phyloP scores from a whole-genome alignment of 805 yeast species.

The Wickerhamomyces pijperi region DNA sequence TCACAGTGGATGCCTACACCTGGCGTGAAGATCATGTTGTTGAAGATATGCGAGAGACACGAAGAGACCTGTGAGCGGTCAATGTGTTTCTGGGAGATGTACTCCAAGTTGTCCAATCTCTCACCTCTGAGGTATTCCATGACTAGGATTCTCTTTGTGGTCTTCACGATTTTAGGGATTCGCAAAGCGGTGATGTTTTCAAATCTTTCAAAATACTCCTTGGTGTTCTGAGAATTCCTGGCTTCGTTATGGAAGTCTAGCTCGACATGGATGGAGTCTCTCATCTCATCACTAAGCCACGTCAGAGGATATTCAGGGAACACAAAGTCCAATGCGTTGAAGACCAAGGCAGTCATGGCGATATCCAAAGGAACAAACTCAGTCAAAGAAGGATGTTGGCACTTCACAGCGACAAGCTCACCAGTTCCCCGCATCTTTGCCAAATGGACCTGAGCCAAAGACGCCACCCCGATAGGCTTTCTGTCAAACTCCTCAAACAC shows the following conservation, averaged over 20 bases:
- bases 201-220: constrained; percentile 48
- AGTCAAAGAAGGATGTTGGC: constrained; percentile 83
- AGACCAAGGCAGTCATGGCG: constrained; percentile 64
- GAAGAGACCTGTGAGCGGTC: constrained; percentile 69
- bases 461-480: constrained; percentile 87
- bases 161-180: constrained; percentile 61
- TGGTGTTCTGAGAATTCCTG: constrained; percentile 61
- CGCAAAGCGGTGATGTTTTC: constrained; percentile 60
- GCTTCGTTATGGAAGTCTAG: constrained; percentile 85
- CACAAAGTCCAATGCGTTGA: constrained; percentile 57
- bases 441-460: constrained; percentile 89
- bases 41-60: constrained; percentile 83
- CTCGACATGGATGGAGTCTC: constrained; percentile 80
- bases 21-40: constrained; percentile 91
- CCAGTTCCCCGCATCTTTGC: constrained; percentile 51
- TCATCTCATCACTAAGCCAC: constrained; percentile 94
- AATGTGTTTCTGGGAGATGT: constrained; percentile 50
- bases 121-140: constrained; percentile 85
- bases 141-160: constrained; percentile 61
- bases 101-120: constrained; percentile 67
- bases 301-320: constrained; percentile 91
- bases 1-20: constrained; percentile 91
- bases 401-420: constrained; percentile 80
- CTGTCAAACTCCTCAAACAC: constrained; percentile 56
- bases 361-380: constrained; percentile 90